phyloP scores from a whole-genome alignment of 495 filamentous ascomycete species.

The Aeminium ludgeri region DNA sequence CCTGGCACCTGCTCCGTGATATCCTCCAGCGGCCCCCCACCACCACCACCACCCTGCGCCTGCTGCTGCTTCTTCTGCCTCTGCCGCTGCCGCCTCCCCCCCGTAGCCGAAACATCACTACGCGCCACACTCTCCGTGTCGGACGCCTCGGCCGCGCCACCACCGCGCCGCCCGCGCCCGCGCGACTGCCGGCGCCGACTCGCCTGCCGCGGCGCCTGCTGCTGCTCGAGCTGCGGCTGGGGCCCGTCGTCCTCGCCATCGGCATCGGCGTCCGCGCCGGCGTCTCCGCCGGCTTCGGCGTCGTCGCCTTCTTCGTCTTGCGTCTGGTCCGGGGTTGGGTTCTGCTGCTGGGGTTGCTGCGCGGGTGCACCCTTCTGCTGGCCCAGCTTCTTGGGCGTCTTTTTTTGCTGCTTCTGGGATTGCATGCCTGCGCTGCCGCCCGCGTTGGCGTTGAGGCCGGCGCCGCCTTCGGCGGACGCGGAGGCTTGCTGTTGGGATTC shows the following conservation, averaged over 20 bases:
- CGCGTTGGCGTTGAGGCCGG: conserved; percentile 18
- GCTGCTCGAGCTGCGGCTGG: conserved; percentile 20
- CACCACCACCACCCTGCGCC: background rate
- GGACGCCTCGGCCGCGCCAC: conserved; percentile 15
- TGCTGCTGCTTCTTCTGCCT: conserved; percentile 18
- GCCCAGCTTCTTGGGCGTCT: conserved; percentile 28
- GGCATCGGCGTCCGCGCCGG: conserved; percentile 15
- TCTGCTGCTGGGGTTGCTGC: conserved; percentile 18
- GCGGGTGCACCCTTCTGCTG: conserved; percentile 15
- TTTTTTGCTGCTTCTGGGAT: conserved; percentile 21
- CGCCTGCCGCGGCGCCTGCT: conserved; percentile 14
- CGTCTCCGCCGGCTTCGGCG: conserved; percentile 16
- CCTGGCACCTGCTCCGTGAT: conserved; percentile 26
- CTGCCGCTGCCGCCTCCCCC: conserved; percentile 24
- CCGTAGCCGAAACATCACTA: conserved; percentile 22
- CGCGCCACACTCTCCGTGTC: conserved; percentile 24
- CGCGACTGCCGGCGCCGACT: conserved; percentile 26
- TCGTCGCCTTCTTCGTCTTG: conserved; percentile 21
- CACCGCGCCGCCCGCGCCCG: conserved; percentile 21
- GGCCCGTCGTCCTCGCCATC: conserved; percentile 12
- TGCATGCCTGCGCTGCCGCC: conserved; percentile 18
- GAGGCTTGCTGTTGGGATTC: conserved; percentile 23
- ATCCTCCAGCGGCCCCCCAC: conserved; percentile 22
- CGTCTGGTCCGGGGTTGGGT: conserved; percentile 21
- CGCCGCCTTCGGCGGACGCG: conserved; percentile 20